A percentile compares a stretch with the other conserved stretches of the same genome.
These are phyloP conservation scores for Sporisorium iseilematis-ciliati DNA, from an alignment of 1,284 basidiomycete genomes.

Conservation along the genomic window DNA sequence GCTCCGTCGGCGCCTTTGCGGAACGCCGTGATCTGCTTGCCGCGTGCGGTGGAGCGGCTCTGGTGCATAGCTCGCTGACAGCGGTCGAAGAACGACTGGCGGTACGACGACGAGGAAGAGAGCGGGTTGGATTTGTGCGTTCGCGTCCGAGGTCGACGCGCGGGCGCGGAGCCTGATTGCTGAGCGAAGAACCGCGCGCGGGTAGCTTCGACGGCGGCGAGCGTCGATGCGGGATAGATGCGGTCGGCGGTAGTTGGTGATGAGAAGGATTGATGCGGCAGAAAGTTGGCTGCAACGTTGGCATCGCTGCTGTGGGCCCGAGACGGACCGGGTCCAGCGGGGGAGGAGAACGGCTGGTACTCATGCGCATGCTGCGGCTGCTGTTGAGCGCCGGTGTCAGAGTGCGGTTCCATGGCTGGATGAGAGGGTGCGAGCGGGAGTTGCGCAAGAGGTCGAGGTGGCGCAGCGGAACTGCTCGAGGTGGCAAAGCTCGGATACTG, in stretches of 20 bases:
- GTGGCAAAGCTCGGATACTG: neutral
- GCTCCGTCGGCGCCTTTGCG: slow-evolving; percentile 23
- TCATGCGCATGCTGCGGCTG: neutral
- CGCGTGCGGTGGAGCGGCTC: neutral
- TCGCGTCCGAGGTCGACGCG: slow-evolving; percentile 6
- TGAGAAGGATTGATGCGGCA: slow-evolving; percentile 38
- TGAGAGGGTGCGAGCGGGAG: neutral
- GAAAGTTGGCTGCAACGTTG: neutral
- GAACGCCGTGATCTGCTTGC: slow-evolving; percentile 4
- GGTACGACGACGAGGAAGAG: slow-evolving; percentile 23
- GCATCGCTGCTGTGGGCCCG: neutral
- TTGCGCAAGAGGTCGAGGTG: neutral
- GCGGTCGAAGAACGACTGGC: slow-evolving; percentile 38
- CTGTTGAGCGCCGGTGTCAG: neutral
- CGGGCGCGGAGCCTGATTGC: slow-evolving; percentile 4
- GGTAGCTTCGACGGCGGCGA: slow-evolving; percentile 29
- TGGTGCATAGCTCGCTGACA: slow-evolving; percentile 39
- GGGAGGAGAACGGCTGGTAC: slow-evolving; percentile 11
- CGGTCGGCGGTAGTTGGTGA: slow-evolving; percentile 5
- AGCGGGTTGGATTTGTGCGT: slow-evolving; percentile 16
- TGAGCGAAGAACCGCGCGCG: slow-evolving; percentile 42
- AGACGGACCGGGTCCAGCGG: slow-evolving; percentile 12
- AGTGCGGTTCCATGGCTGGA: slow-evolving; percentile 1
- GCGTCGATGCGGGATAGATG: slow-evolving; percentile 37
- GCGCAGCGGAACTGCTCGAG: neutral